A percentile compares a stretch with the other conserved stretches of the same genome.
These are phyloP conservation scores for Sordariomycetes sp. DNA, from an alignment of 2,329 filamentous ascomycete genomes.

Conservation along the genomic window DNA sequence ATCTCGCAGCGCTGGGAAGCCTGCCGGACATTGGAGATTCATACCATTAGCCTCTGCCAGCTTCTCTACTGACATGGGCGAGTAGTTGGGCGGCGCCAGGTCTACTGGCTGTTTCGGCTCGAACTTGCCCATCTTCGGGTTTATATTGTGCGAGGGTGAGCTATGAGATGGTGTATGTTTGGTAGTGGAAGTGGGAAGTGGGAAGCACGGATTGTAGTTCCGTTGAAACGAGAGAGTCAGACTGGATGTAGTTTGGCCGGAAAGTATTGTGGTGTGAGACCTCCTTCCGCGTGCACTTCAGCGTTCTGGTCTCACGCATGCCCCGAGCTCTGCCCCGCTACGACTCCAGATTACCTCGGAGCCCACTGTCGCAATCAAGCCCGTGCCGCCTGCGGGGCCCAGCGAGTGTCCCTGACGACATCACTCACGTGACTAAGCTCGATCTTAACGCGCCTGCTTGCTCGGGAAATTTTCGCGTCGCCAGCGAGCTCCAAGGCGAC, in stretches of 20 bases:
- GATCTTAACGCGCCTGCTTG: constrained; percentile 2
- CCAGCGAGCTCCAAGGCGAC: background rate
- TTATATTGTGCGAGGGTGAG: background rate
- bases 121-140: constrained; percentile 50
- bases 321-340: background rate
- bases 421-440: constrained; percentile 1
- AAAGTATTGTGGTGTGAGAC: background rate
- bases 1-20: background rate
- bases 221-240: background rate
- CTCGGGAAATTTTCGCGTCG: constrained; percentile 5
- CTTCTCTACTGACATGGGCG: constrained; percentile 71
- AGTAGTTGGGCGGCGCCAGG: constrained; percentile 76
- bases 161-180: background rate
- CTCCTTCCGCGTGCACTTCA: background rate
- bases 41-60: constrained; percentile 75
- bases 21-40: background rate
- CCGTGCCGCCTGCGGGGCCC: background rate
- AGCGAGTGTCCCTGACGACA: background rate
- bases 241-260: background rate
- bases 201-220: background rate
- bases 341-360: background rate
- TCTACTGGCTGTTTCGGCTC: constrained; percentile 68
- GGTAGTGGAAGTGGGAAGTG: background rate
- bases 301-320: background rate
- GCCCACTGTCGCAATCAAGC: background rate